A percentile compares a stretch with the other conserved stretches of the same genome.
Evolutionary conservation across 148 eudicot species (phyloP).

Genomic region (Rhododendron henanense): DNA sequence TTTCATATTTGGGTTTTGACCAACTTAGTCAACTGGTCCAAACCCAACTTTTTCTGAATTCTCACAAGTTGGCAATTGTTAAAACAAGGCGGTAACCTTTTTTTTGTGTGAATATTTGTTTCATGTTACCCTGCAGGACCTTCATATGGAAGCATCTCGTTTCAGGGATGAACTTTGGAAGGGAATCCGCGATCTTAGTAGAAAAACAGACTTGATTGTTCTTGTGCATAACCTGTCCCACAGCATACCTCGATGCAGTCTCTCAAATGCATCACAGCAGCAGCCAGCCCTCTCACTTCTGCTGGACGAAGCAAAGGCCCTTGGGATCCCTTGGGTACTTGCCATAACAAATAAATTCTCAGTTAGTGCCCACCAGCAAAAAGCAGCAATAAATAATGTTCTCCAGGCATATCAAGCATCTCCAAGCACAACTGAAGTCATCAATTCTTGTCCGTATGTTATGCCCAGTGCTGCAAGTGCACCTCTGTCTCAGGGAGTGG

Average conservation of each 20-base stretch:
- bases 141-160: conserved; percentile 71
- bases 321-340: conserved; percentile 97
- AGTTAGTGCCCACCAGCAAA: conserved; percentile 93
- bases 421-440: conserved; percentile 62
- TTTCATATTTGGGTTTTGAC: neutral
- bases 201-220: conserved; percentile 78
- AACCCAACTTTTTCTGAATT: neutral
- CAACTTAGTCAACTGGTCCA: neutral
- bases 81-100: neutral
- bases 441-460: conserved; percentile 85
- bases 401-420: conserved; percentile 85
- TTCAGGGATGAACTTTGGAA: conserved; percentile 88
- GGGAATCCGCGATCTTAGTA: conserved; percentile 88
- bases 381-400: conserved; percentile 60
- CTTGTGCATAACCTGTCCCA: conserved; percentile 96
- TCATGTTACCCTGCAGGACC: conserved; percentile 51
- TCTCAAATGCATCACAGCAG: conserved; percentile 41
- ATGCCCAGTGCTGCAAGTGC: conserved; percentile 63
- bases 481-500: conserved; percentile 40
- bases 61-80: neutral
- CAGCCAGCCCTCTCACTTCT: conserved; percentile 72
- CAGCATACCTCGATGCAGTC: conserved; percentile 61
- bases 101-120: neutral
- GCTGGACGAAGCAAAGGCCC: conserved; percentile 86
- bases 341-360: conserved; percentile 91